Conservation (phyloP, 768 basidiomycete genomes). For the Macrolepiota albuminosa region DNA sequence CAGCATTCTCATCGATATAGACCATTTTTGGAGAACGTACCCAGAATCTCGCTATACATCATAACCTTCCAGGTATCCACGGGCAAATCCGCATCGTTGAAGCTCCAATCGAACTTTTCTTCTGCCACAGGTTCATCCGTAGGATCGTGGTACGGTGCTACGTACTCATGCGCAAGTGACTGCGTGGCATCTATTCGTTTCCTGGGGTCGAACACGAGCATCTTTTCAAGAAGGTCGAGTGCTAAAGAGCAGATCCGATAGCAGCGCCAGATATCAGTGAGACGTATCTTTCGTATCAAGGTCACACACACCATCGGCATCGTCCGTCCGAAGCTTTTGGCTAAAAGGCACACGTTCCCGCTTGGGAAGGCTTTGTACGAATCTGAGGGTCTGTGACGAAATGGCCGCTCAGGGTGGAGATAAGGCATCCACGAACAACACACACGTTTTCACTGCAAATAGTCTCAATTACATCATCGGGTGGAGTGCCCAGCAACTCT, state of each 20-base stretch:
- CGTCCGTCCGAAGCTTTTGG: conserved; percentile 86
- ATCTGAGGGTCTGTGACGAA: conserved; percentile 79
- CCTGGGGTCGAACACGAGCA: conserved; percentile 98
- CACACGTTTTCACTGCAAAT: conserved; percentile 97
- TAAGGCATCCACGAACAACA: conserved; percentile 25
- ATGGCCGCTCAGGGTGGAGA: background rate
- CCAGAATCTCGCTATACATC: conserved; percentile 99
- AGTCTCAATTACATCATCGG: conserved; percentile 99
- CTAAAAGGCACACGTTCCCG: conserved; percentile 93
- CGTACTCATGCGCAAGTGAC: conserved; percentile 89
- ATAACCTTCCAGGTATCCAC: conserved; percentile 99
- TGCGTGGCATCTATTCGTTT: conserved; percentile 94
- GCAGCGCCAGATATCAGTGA: background rate
- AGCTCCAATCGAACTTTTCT: conserved; percentile 98
- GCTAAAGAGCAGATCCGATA: conserved; percentile 39
- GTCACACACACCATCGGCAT: conserved; percentile 71
- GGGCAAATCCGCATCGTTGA: conserved; percentile 98
- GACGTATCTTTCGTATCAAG: background rate
- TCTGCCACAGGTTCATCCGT: conserved; percentile 93
- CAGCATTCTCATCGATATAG: too few relatives aligned
- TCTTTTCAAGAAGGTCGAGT: conserved; percentile 93
- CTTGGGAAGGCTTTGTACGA: conserved; percentile 97
- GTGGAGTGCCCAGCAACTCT: conserved; percentile 95
- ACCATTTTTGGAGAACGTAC: conserved; percentile 40
- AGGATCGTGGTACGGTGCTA: conserved; percentile 96